Conservation (phyloP, 2,329 filamentous ascomycete species). For the Scopulariopsis brevicaulis region DNA sequence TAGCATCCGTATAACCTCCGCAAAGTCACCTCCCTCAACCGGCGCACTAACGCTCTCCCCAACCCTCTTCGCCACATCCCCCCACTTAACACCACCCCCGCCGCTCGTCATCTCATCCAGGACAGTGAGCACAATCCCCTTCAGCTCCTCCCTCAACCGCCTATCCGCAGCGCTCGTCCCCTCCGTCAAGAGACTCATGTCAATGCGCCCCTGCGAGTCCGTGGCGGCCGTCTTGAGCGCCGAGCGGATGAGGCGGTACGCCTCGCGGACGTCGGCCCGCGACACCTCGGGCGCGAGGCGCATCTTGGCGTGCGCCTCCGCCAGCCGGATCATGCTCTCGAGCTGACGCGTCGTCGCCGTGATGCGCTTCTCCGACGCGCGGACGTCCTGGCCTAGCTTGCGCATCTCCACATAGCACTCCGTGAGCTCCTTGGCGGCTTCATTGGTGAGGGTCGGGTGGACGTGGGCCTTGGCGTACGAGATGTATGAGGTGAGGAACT, state of each 20-base stretch:
- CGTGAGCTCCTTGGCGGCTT: constrained; percentile 74
- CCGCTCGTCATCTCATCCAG: constrained; percentile 70
- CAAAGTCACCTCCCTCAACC: constrained; percentile 71
- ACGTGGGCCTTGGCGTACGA: constrained; percentile 85
- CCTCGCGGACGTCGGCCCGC: constrained; percentile 74
- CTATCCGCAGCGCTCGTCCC: constrained; percentile 86
- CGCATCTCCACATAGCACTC: constrained; percentile 91
- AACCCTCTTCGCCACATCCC: constrained; percentile 65
- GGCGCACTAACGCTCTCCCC: constrained; percentile 58
- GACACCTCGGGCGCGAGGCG: constrained; percentile 69
- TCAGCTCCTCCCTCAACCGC: constrained; percentile 63
- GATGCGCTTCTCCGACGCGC: constrained; percentile 86
- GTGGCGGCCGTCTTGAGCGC: constrained; percentile 97
- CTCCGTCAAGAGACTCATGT: constrained; percentile 92
- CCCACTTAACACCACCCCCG: constrained; percentile 59
- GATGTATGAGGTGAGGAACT: constrained; percentile 94
- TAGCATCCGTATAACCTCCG: constrained; percentile 65
- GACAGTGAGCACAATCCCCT: constrained; percentile 60
- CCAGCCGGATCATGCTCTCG: constrained; percentile 94
- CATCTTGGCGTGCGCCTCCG: constrained; percentile 98
- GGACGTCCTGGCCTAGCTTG: constrained; percentile 78
- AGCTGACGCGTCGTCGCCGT: constrained; percentile 94
- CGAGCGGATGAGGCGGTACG: constrained; percentile 82
- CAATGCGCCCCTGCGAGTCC: constrained; percentile 82
- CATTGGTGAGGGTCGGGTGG: constrained; percentile 69